Percentiles rank a stretch among this genome's conserved stretches.
Evolutionary conservation across 2,329 filamentous ascomycete species (phyloP).

Genomic region (Neonectria punicea): DNA sequence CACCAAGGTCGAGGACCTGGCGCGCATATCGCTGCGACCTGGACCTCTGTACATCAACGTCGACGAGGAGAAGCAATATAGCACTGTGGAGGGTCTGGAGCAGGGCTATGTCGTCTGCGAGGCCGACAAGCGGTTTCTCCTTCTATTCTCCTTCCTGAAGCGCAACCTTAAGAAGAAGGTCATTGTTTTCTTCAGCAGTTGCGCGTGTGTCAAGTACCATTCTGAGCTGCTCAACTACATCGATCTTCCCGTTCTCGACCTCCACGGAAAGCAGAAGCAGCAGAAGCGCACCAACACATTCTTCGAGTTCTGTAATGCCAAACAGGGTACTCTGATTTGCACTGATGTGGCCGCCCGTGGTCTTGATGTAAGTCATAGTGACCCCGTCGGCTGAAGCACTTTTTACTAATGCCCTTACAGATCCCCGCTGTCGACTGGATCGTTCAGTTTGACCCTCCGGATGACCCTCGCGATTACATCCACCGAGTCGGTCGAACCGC

Average conservation of each 20-base stretch:
- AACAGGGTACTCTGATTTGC: slow-evolving; percentile 89
- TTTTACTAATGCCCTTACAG: slow-evolving; percentile 48
- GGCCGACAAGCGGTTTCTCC: slow-evolving; percentile 89
- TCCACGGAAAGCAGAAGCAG: slow-evolving; percentile 97
- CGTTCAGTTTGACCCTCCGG: slow-evolving; percentile 93
- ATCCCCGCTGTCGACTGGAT: slow-evolving; percentile 98
- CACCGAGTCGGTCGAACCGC: slow-evolving; percentile 97
- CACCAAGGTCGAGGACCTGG: slow-evolving; percentile 97
- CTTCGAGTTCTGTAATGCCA: slow-evolving; percentile 87
- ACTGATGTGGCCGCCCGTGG: slow-evolving; percentile 97
- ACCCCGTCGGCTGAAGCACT: background rate
- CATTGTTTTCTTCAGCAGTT: slow-evolving; percentile 95
- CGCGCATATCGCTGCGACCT: slow-evolving; percentile 88
- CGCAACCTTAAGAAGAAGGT: slow-evolving; percentile 93
- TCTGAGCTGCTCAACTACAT: slow-evolving; percentile 97
- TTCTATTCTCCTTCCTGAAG: slow-evolving; percentile 95
- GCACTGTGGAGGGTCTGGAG: slow-evolving; percentile 92
- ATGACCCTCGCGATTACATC: slow-evolving; percentile 91
- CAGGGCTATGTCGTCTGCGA: slow-evolving; percentile 97
- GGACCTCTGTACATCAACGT: slow-evolving; percentile 98
- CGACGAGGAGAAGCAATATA: slow-evolving; percentile 87
- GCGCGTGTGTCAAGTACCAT: slow-evolving; percentile 95
- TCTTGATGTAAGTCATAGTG: slow-evolving; percentile 72
- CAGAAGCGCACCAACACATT: slow-evolving; percentile 99
- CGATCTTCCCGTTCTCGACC: slow-evolving; percentile 85